A percentile compares a stretch with the other conserved stretches of the same genome.
These are phyloP conservation scores for Plectosphaerella cucumerina DNA, from an alignment of 2,329 filamentous ascomycete species.

Conservation along the genomic window DNA sequence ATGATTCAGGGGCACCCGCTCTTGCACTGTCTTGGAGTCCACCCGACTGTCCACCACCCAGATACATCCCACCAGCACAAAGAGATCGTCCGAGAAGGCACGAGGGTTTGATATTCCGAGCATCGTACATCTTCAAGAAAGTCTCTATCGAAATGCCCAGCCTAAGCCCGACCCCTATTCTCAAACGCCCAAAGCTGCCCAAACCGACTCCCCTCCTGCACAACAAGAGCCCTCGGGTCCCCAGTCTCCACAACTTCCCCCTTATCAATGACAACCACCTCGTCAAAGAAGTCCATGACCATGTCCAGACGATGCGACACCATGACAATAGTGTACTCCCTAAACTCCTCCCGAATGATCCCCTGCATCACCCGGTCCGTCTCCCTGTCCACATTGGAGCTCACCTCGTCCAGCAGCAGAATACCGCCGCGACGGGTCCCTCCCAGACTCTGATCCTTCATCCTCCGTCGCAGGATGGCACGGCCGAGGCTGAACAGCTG, in stretches of 20 bases:
- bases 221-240: conserved; percentile 9
- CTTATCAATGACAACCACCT: conserved; percentile 37
- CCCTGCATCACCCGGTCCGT: conserved; percentile 26
- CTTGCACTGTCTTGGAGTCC: too few relatives aligned
- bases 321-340: conserved; percentile 41
- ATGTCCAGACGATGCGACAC: conserved; percentile 35
- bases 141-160: too few relatives aligned
- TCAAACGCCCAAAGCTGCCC: conserved; percentile 25
- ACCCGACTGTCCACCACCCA: too few relatives aligned
- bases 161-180: conserved; percentile 7
- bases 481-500: conserved; percentile 62
- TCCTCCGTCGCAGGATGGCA: conserved; percentile 43
- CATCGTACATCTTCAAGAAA: too few relatives aligned
- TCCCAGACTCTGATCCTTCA: conserved; percentile 21
- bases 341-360: conserved; percentile 24
- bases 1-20: too few relatives aligned
- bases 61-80: too few relatives aligned
- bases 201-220: conserved; percentile 21
- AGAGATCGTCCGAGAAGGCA: too few relatives aligned
- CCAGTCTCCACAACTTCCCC: conserved; percentile 29
- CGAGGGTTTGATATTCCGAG: too few relatives aligned
- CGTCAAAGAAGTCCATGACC: conserved; percentile 39
- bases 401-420: conserved; percentile 29
- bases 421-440: conserved; percentile 15
- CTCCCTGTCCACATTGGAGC: conserved; percentile 25